Percentiles rank a stretch among this genome's conserved stretches.
Conservation (phyloP, 2,329 filamentous ascomycete genomes). For the Colletotrichum cuscutae region DNA sequence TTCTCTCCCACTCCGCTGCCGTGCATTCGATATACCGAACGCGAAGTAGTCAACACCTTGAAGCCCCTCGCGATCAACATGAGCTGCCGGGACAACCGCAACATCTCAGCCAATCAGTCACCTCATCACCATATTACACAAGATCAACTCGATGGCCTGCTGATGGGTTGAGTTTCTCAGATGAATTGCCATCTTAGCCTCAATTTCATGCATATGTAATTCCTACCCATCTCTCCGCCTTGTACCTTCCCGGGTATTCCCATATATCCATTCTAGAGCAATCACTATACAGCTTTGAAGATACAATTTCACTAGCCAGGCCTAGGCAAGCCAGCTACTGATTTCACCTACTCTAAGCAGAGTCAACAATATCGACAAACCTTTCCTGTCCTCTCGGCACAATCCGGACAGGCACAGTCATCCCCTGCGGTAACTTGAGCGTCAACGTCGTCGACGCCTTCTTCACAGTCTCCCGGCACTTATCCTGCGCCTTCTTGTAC, state of each 20-base stretch:
- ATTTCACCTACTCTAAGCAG: not conserved
- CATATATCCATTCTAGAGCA: not conserved
- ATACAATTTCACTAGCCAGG: not conserved
- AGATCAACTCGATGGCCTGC: not conserved
- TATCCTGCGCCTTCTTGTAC: conserved; percentile 70
- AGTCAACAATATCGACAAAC: conserved; percentile 61
- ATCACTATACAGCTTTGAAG: not conserved
- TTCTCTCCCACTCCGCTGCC: not conserved
- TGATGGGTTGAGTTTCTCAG: not conserved
- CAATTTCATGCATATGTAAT: not conserved
- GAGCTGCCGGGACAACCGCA: conserved; percentile 23
- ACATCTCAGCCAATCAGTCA: not conserved
- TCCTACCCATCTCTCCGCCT: not conserved
- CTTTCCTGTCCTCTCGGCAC: conserved; percentile 76
- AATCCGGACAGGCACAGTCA: conserved; percentile 73
- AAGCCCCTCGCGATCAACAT: not conserved
- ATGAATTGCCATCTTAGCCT: not conserved
- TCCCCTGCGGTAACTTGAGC: conserved; percentile 72
- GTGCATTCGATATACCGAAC: not conserved
- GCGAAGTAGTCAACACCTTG: not conserved
- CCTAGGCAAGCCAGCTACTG: not conserved
- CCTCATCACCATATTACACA: too few species aligned
- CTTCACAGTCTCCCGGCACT: conserved; percentile 62
- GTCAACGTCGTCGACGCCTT: conserved; percentile 74
- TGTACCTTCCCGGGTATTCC: not conserved